Base-by-base conservation (phyloP, 805 yeast species). In the Saccharomycopsis sp. region DNA sequence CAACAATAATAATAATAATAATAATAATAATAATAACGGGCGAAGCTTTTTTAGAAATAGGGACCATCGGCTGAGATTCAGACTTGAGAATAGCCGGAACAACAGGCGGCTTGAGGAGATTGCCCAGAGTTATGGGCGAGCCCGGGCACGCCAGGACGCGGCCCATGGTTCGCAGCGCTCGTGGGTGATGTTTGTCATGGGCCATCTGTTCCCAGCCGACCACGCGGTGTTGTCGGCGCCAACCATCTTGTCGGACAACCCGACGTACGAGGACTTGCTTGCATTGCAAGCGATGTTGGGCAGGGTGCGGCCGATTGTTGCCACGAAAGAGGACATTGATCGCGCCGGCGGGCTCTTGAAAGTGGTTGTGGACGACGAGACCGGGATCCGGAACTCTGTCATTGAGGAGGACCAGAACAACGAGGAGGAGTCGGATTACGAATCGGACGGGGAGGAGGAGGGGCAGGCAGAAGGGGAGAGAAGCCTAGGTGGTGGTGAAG, bases 131-230 rank as follows among this genome's bases (percentile, higher is more conserved):
- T 42, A 46, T 38, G 45, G 39, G 36, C 30, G 42, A 10, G 25
- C 26, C 4, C 32, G 30, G 12, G 7, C 39, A 25, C 38, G 31
- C 21, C 22, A 27, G 12, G 34, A 26, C 12, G 27, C 34, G 22
- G 5, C 41, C 9, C 35, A 22, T 27, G 38, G 31, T 12, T 13
- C 21, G 16, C 61, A 63, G 30, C 58, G 74, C 21, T 68, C 77
- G 1, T 75, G 81, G 82, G 67, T 75, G n/a, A 71, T 76, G 18
- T 72, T 73, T 38, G 78, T 75, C 5, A 65, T 74, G 59, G 80
- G 80, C 0, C 77, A 77, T 30, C 57, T 68, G 10, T 75, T 71
- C 48, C 64, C 71, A 2, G 57, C 56, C 31, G 57, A 65, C 41
- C 76, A 72, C 50, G 77, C 76, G 4, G 52, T 71, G 6, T 57